Base-by-base conservation (phyloP, 2,329 filamentous ascomycete genomes). In the Lecanicillium sp. region DNA sequence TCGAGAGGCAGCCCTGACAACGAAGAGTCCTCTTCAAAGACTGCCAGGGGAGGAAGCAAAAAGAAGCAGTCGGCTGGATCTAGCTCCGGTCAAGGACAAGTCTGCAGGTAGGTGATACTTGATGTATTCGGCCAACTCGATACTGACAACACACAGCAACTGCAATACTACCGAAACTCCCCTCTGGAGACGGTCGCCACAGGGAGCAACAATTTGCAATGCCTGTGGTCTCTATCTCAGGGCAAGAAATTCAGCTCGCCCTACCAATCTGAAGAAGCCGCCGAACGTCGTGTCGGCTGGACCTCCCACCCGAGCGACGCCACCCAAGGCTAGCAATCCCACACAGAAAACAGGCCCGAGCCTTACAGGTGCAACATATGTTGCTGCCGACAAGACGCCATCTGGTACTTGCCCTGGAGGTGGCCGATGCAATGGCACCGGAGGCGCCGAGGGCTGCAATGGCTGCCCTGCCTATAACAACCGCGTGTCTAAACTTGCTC, bases 391-490 rank as follows among this genome's bases (percentile, higher is more conserved):
- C 53, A 79, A 85, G 48, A 80, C 75, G 32, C 68, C 80, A 4
- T 75, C 78, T 31, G 92, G 92, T n/a, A 94, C 89, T 11, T 98
- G 92, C 59, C 92, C 92, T 12, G 92, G 92, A 28, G 90, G 90
- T 45, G 92, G 92, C 29, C 83, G 83, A 42, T 98, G 92, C 59
- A 96, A 98, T 58, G 92, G 92, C 34, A 96, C 92, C 16, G 92
- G 92, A 32, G 92, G 92, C 38, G 88, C 92, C 22, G 86, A 94
- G 56, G 90, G 88, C 15, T 98, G 92, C 59, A 88, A 86, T 57
- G 92, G 92, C 11, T 98, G 92, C 55, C 92, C 92, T 27, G 92
- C 92, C 3, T 98, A 86, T 69, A 98, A 98, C 70, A 98, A 98
- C 56, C 79, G 92, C 38, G 80, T 96, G 29, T 85, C 90, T 25